A percentile compares a stretch with the other conserved stretches of the same genome.
phyloP scores from a whole-genome alignment of 164 flowering plant genomes.

The Macadamia integrifolia region DNA sequence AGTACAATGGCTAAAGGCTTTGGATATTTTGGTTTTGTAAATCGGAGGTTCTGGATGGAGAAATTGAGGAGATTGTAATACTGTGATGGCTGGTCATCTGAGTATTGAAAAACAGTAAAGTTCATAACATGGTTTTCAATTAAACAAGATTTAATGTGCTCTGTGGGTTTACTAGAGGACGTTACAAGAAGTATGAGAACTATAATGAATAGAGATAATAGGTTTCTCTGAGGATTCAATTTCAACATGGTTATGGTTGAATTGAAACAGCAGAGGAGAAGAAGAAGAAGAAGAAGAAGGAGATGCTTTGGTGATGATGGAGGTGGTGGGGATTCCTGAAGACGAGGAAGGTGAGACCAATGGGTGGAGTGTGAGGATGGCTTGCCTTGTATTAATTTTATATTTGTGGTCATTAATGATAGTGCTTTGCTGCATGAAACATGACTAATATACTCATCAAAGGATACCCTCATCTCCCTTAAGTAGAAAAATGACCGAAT shows the following conservation, averaged over 20 bases:
- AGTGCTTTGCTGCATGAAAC: too few relatives aligned
- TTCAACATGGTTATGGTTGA: not conserved
- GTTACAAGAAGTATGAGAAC: not conserved
- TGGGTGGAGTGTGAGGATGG: not conserved
- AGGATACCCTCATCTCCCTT: too few relatives aligned
- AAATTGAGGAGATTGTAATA: slow-evolving; percentile 13
- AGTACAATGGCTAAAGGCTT: slow-evolving; percentile 19
- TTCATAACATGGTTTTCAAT: slow-evolving; percentile 12
- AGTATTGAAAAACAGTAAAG: slow-evolving; percentile 9
- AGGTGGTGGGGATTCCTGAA: not conserved
- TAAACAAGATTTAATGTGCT: slow-evolving; percentile 17
- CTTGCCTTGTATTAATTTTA: slow-evolving; percentile 4
- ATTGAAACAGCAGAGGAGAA: not conserved
- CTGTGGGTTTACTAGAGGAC: slow-evolving; percentile 1
- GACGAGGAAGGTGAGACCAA: slow-evolving; percentile 12
- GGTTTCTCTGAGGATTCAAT: not conserved
- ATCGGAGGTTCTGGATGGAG: slow-evolving; percentile 26
- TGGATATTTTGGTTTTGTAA: slow-evolving; percentile 8
- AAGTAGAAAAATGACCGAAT: too few relatives aligned
- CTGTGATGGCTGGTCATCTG: not conserved
- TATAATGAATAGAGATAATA: slow-evolving; percentile 2
- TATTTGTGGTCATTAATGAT: too few relatives aligned
- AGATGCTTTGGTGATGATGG: too few relatives aligned
- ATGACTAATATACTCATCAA: too few relatives aligned
- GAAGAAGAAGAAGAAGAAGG: not conserved